Evolutionary conservation across 345 rosid genomes (phyloP).

Genomic region (Firmiana major): DNA sequence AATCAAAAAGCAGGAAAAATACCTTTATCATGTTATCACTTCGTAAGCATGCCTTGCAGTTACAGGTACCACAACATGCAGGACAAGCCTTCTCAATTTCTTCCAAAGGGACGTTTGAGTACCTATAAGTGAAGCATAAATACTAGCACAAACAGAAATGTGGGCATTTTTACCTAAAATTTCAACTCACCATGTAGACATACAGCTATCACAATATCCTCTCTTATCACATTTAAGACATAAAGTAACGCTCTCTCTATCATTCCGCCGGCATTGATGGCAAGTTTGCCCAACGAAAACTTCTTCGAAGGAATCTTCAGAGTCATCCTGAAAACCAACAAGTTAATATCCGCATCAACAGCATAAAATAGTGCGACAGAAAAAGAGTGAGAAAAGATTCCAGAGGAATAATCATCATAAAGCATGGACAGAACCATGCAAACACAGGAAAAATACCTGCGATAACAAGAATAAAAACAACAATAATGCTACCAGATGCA

Average conservation of each 20-base stretch:
- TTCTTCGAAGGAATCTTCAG: conserved; percentile 68
- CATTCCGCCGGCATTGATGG: conserved; percentile 78
- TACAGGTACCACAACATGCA: conserved; percentile 88
- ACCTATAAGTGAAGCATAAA: conserved; percentile 42
- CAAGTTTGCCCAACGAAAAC: conserved; percentile 62
- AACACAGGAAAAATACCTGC: no score
- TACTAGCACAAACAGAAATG: conserved; percentile 23
- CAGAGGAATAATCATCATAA: no score
- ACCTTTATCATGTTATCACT: conserved; percentile 88
- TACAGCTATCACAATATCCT: conserved; percentile 81
- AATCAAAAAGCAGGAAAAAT: conserved; percentile 11
- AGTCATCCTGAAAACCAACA: conserved; percentile 57
- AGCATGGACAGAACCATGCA: no score
- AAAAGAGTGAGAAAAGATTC: no score
- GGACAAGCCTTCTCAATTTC: conserved; percentile 90
- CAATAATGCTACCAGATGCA: no score
- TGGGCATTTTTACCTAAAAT: conserved; percentile 19
- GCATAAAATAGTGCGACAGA: background rate
- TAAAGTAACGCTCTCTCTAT: conserved; percentile 55
- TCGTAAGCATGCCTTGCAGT: conserved; percentile 81
- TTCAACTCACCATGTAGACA: conserved; percentile 60
- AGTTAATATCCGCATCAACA: conserved; percentile 12
- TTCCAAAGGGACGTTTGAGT: conserved; percentile 55
- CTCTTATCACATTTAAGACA: conserved; percentile 78
- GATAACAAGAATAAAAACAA: no score